A percentile compares a stretch with the other conserved stretches of the same genome.
Conservation (phyloP, 2,329 filamentous ascomycete genomes). For the Trichoderma pleuroti region DNA sequence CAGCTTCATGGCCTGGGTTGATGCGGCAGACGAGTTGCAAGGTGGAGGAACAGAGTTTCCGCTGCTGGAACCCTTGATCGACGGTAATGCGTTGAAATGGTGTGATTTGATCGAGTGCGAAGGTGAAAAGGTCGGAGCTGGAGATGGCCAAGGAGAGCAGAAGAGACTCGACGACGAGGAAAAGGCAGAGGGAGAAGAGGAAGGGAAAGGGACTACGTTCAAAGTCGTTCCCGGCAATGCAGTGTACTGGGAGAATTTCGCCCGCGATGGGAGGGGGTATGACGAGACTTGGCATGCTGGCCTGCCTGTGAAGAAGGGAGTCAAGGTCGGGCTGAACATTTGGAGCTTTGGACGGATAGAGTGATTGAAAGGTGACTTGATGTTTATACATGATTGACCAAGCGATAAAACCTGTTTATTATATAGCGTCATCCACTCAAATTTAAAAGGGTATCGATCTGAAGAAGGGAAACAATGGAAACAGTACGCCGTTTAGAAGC, state of each 20-base stretch:
- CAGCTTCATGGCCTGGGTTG: slow-evolving; percentile 54
- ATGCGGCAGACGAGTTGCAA: slow-evolving; percentile 33
- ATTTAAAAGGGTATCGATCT: neutral
- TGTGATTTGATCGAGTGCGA: slow-evolving; percentile 48
- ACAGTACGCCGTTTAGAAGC: neutral
- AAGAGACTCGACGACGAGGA: slow-evolving; percentile 17
- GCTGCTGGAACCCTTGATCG: slow-evolving; percentile 32
- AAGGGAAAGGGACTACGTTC: slow-evolving; percentile 40
- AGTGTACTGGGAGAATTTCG: slow-evolving; percentile 58
- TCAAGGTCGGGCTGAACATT: slow-evolving; percentile 55
- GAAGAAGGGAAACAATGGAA: neutral
- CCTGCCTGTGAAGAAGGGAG: slow-evolving; percentile 46
- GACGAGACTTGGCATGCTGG: slow-evolving; percentile 56
- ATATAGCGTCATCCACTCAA: neutral
- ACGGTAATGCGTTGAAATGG: slow-evolving; percentile 36
- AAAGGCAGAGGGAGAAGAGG: neutral
- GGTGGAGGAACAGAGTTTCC: slow-evolving; percentile 53
- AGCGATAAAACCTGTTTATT: neutral
- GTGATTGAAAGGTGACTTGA: slow-evolving; percentile 5
- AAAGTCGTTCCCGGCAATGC: slow-evolving; percentile 50
- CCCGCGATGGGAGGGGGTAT: slow-evolving; percentile 48
- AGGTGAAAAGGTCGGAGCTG: neutral
- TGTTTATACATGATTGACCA: neutral
- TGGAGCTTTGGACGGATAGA: slow-evolving; percentile 46
- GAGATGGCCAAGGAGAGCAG: no score